Conservation (phyloP, 2,329 filamentous ascomycete genomes). For the Metarhizium robertsii region DNA sequence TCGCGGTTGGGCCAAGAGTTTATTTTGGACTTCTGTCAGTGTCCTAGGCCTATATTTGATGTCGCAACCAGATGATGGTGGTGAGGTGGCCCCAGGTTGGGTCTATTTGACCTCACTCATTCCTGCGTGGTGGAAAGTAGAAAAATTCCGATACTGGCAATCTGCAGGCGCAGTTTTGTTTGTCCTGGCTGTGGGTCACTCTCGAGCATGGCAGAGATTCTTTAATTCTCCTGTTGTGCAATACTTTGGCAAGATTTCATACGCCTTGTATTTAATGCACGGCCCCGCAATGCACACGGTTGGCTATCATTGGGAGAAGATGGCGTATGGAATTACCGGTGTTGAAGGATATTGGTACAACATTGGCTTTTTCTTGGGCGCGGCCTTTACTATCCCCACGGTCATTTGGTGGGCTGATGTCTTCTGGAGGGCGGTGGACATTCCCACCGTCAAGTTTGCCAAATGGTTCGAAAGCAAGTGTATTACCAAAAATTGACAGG, state of each 20-base stretch:
- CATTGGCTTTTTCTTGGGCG: slow-evolving; percentile 36
- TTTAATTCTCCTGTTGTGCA: slow-evolving; percentile 41
- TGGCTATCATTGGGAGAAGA: slow-evolving; percentile 41
- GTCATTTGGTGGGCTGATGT: slow-evolving; percentile 47
- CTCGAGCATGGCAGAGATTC: slow-evolving; percentile 35
- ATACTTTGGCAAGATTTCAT: slow-evolving; percentile 52
- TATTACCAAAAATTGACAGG: slow-evolving; percentile 18
- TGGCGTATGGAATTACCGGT: slow-evolving; percentile 38
- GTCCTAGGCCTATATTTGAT: slow-evolving; percentile 43
- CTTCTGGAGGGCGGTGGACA: slow-evolving; percentile 46
- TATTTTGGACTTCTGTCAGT: slow-evolving; percentile 33
- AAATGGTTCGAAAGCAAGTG: slow-evolving; percentile 44
- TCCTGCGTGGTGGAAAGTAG: slow-evolving; percentile 37
- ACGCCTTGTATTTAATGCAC: slow-evolving; percentile 53
- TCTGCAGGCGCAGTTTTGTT: slow-evolving; percentile 42
- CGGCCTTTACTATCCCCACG: slow-evolving; percentile 37
- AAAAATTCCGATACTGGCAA: slow-evolving; percentile 48
- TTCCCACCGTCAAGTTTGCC: slow-evolving; percentile 45
- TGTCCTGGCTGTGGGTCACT: slow-evolving; percentile 39
- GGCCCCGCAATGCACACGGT: slow-evolving; percentile 43
- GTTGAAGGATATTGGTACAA: slow-evolving; percentile 35
- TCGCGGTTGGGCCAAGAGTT: slow-evolving; percentile 7
- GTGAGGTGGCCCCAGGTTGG: slow-evolving; percentile 44
- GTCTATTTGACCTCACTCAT: slow-evolving; percentile 36
- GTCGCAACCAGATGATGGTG: slow-evolving; percentile 26